Evolutionary conservation across 345 rosid genomes (phyloP).

Genomic region (Streptanthus diversifolius): DNA sequence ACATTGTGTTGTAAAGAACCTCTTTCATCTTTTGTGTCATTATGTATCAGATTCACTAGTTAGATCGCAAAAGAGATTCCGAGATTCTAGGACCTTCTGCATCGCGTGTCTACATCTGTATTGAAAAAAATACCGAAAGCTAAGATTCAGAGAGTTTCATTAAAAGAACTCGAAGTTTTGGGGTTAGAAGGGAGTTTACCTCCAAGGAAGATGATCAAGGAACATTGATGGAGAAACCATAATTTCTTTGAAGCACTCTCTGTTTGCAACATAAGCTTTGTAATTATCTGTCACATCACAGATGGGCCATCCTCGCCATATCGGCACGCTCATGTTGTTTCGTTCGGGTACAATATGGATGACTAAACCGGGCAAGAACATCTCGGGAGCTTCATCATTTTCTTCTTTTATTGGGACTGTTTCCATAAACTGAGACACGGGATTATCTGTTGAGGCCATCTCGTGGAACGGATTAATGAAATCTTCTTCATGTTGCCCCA

Average conservation of each 20-base stretch:
- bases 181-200: slow-evolving; percentile 38
- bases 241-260: slow-evolving; percentile 66
- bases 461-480: slow-evolving; percentile 37
- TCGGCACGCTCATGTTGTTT: slow-evolving; percentile 30
- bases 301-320: slow-evolving; percentile 59
- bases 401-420: slow-evolving; percentile 41
- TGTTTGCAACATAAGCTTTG: slow-evolving; percentile 62
- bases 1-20: slow-evolving; percentile 20
- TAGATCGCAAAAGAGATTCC: slow-evolving; percentile 18
- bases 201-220: slow-evolving; percentile 95
- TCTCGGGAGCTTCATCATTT: slow-evolving; percentile 46
- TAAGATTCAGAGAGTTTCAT: slow-evolving; percentile 1
- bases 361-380: slow-evolving; percentile 75
- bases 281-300: slow-evolving; percentile 38
- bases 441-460: slow-evolving; percentile 39
- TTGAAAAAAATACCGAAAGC: not conserved
- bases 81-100: slow-evolving; percentile 59
- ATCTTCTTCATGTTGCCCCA: slow-evolving; percentile 18
- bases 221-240: slow-evolving; percentile 85
- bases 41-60: slow-evolving; percentile 33
- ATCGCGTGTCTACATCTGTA: slow-evolving; percentile 65
- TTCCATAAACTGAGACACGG: slow-evolving; percentile 59
- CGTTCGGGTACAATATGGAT: slow-evolving; percentile 65
- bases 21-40: slow-evolving; percentile 28
- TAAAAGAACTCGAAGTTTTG: not conserved